Conservation (phyloP, 495 filamentous ascomycete genomes). For the Tuber borchii region DNA sequence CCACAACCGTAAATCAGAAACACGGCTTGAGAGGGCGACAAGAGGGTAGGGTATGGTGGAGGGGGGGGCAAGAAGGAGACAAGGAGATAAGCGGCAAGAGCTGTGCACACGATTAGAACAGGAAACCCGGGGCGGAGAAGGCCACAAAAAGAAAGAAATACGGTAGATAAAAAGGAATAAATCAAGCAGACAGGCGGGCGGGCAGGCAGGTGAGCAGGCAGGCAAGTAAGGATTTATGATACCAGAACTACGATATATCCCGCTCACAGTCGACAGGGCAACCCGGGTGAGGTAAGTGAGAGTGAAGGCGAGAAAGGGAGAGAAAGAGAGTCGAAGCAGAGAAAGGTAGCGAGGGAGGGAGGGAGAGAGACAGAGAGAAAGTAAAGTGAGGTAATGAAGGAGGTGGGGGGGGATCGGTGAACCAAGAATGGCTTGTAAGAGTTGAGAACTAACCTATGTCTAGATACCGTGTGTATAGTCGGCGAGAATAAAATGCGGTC, state of each 20-base stretch:
- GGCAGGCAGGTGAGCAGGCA: not conserved
- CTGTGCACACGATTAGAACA: constrained; percentile 2
- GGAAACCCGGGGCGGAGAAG: not conserved
- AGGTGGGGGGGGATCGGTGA: constrained; percentile 7
- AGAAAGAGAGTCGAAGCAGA: constrained; percentile 6
- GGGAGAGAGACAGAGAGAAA: not conserved
- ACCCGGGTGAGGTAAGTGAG: not conserved
- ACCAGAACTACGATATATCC: constrained; percentile 1
- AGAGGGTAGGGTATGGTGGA: not conserved
- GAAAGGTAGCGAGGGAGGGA: not conserved
- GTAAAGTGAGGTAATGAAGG: not conserved
- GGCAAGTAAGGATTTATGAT: not conserved
- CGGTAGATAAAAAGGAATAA: not conserved
- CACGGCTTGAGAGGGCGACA: not conserved
- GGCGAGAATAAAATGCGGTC: not conserved
- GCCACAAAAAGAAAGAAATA: not conserved
- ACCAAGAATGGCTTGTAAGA: not conserved
- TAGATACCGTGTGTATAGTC: not conserved
- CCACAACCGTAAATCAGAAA: constrained; percentile 14
- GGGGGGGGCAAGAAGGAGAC: not conserved
- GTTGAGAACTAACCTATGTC: not conserved
- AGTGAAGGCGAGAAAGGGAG: constrained; percentile 1
- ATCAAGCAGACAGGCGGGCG: not conserved
- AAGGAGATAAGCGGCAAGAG: constrained; percentile 2
- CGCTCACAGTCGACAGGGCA: not conserved